Evolutionary conservation across 2,329 filamentous ascomycete species (phyloP).

Genomic region (Albifimbria verrucaria): DNA sequence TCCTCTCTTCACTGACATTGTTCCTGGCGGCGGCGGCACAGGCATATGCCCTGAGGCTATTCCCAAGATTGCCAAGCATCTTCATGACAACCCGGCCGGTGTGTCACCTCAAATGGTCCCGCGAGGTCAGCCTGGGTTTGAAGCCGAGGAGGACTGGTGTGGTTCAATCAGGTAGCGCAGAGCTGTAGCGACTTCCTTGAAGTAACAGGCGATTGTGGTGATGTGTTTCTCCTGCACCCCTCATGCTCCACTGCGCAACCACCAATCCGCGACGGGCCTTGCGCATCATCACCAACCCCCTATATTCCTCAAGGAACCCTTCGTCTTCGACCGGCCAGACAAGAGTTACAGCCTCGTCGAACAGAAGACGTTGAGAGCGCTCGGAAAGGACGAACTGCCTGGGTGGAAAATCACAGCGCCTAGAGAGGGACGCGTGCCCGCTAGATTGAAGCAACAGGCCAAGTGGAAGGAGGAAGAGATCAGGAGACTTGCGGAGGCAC

Average conservation of each 20-base stretch:
- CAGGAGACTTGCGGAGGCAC: conserved; percentile 35
- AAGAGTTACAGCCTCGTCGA: conserved; percentile 53
- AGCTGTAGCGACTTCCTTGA: conserved; percentile 47
- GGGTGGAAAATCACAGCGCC: conserved; percentile 50
- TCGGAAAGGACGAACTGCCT: conserved; percentile 42
- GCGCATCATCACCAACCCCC: conserved; percentile 32
- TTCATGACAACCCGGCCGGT: conserved; percentile 60
- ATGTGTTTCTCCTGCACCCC: conserved; percentile 56
- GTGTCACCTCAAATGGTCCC: conserved; percentile 64
- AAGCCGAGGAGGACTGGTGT: conserved; percentile 39
- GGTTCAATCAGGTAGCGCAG: conserved; percentile 37
- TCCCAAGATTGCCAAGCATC: conserved; percentile 52
- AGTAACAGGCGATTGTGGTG: conserved; percentile 47
- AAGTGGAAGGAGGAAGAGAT: conserved; percentile 30
- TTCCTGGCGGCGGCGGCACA: conserved; percentile 59
- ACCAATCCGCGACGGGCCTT: conserved; percentile 23
- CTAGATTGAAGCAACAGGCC: conserved; percentile 22
- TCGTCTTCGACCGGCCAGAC: conserved; percentile 46
- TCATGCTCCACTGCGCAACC: conserved; percentile 50
- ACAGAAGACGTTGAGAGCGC: conserved; percentile 46
- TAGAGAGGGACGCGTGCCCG: conserved; percentile 46
- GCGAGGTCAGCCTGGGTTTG: conserved; percentile 45
- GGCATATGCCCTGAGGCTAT: conserved; percentile 59
- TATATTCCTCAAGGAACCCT: conserved; percentile 49
- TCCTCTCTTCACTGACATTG: conserved; percentile 63